These are phyloP conservation scores for Marasmius fiardii DNA, from an alignment of 1,284 basidiomycete genomes.

Conservation along the genomic window DNA sequence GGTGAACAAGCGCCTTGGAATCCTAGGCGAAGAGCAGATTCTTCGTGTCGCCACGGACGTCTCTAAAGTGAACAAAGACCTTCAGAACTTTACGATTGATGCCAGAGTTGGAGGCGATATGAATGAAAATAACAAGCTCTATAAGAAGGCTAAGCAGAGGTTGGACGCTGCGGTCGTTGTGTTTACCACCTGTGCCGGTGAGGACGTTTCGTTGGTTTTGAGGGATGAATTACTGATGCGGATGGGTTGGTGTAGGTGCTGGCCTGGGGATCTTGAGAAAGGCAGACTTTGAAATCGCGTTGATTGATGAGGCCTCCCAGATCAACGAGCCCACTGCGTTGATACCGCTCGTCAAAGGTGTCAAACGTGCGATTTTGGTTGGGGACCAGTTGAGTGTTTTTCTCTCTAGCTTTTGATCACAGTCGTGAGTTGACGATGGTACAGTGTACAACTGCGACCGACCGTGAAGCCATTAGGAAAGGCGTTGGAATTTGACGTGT, in stretches of 20 bases:
- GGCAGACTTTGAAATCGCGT: slow-evolving; percentile 53
- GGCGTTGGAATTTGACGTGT: slow-evolving; percentile 53
- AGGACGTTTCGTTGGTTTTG: neutral
- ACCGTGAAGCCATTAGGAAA: slow-evolving; percentile 57
- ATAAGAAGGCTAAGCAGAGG: slow-evolving; percentile 54
- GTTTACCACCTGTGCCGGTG: slow-evolving; percentile 62
- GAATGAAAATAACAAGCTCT: slow-evolving; percentile 52
- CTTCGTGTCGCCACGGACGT: slow-evolving; percentile 63
- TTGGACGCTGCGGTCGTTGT: slow-evolving; percentile 52
- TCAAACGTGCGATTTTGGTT: slow-evolving; percentile 52
- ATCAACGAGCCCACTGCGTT: slow-evolving; percentile 60
- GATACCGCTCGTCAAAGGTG: slow-evolving; percentile 64
- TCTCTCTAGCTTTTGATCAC: neutral
- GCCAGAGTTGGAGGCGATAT: slow-evolving; percentile 63
- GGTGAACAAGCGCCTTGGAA: slow-evolving; percentile 35
- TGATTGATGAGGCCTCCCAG: slow-evolving; percentile 68
- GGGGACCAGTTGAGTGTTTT: slow-evolving; percentile 58
- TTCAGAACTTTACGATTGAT: slow-evolving; percentile 59
- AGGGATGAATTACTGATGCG: slow-evolving; percentile 13
- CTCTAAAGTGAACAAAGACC: slow-evolving; percentile 51
- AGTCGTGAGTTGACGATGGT: neutral
- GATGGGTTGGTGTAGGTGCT: slow-evolving; percentile 33
- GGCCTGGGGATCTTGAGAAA: slow-evolving; percentile 56
- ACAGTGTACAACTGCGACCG: slow-evolving; percentile 63
- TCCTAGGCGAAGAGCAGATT: slow-evolving; percentile 51